These are phyloP conservation scores for Croton laevigatus DNA, from an alignment of 441 rosid genomes.

Conservation along the genomic window DNA sequence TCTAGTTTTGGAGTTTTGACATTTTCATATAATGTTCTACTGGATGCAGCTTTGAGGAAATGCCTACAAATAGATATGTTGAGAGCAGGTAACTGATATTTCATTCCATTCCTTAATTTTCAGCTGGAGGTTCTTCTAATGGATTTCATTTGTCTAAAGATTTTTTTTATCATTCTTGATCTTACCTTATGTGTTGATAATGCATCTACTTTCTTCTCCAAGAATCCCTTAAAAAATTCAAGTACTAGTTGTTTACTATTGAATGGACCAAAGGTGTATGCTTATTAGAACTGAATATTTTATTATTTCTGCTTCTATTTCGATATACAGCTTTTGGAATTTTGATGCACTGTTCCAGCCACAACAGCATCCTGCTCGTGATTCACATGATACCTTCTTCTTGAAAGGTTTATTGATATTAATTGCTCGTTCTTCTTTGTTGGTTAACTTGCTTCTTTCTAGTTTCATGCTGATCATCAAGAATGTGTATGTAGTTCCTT, in stretches of 20 bases:
- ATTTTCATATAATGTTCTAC: constrained; percentile 17
- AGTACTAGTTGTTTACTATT: not conserved
- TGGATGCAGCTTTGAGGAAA: constrained; percentile 85
- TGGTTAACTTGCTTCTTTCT: constrained; percentile 4
- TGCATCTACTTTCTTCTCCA: not conserved
- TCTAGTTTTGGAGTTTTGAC: constrained; percentile 18
- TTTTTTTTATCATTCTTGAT: not conserved
- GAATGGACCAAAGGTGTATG: not conserved
- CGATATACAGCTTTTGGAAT: constrained; percentile 81
- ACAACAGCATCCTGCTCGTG: constrained; percentile 98
- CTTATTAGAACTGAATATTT: not conserved
- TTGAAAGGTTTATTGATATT: constrained; percentile 45
- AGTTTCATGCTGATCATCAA: constrained; percentile 15
- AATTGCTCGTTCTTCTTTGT: constrained; percentile 1
- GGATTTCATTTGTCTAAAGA: not conserved
- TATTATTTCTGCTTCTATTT: constrained; percentile 10
- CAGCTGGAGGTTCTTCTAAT: constrained; percentile 17
- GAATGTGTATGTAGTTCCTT: constrained; percentile 56
- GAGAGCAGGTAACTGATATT: constrained; percentile 77
- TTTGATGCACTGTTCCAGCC: constrained; percentile 96
- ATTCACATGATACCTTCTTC: constrained; percentile 94
- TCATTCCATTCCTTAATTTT: constrained; percentile 6
- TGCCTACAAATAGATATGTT: constrained; percentile 91
- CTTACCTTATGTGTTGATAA: not conserved
- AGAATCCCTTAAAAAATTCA: not conserved